phyloP scores from a whole-genome alignment of 306 rosid genomes.

The Hippophae rhamnoides region DNA sequence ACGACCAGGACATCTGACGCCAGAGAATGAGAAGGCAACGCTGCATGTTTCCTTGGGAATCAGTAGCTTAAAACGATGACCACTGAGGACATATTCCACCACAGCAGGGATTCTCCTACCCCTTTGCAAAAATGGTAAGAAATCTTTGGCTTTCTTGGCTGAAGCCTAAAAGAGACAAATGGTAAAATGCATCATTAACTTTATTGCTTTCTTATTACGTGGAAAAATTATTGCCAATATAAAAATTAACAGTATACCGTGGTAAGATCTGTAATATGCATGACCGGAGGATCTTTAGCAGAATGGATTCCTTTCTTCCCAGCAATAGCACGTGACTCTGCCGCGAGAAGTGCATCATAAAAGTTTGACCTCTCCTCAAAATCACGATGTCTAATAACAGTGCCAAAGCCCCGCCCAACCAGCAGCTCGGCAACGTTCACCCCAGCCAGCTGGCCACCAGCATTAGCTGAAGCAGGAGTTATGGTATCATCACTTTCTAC shows the following conservation, averaged over 20 bases:
- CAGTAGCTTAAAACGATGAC: slow-evolving; percentile 95
- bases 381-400: slow-evolving; percentile 91
- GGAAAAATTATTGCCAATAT: slow-evolving; percentile 7
- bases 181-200: slow-evolving; percentile 1
- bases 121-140: slow-evolving; percentile 81
- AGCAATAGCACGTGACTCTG: slow-evolving; percentile 74
- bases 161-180: slow-evolving; percentile 47
- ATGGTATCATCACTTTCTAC: slow-evolving; percentile 54
- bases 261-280: slow-evolving; percentile 88
- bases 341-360: slow-evolving; percentile 93
- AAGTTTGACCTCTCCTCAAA: slow-evolving; percentile 91
- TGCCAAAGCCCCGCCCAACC: slow-evolving; percentile 81
- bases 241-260: slow-evolving; percentile 35
- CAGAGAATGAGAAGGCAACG: slow-evolving; percentile 86
- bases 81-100: slow-evolving; percentile 96
- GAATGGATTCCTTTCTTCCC: slow-evolving; percentile 87
- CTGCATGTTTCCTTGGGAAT: slow-evolving; percentile 98
- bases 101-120: slow-evolving; percentile 84
- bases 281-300: slow-evolving; percentile 90
- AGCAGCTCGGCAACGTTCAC: slow-evolving; percentile 64
- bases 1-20: slow-evolving; percentile 96
- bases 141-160: slow-evolving; percentile 80
- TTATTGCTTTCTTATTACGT: background rate
- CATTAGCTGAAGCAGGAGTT: slow-evolving; percentile 28
- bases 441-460: slow-evolving; percentile 53